A percentile compares a stretch with the other conserved stretches of the same genome.
Conservation (phyloP, 768 basidiomycete genomes). For the Trametes coccinea region DNA sequence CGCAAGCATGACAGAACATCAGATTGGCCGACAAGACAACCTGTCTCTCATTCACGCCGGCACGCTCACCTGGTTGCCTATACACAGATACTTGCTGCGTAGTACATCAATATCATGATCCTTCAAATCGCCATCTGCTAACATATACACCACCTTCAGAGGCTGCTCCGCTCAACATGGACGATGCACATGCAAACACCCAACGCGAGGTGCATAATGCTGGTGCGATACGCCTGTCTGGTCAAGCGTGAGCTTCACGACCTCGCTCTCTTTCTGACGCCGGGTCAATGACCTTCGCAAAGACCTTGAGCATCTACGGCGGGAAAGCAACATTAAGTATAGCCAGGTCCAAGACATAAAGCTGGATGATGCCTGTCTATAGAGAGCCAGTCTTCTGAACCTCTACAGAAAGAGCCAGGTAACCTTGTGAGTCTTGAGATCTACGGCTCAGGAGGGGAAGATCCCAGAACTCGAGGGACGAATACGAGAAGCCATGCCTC, state of each 20-base stretch:
- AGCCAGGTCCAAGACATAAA: constrained; percentile 56
- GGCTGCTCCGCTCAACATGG: constrained; percentile 53
- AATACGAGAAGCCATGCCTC: constrained; percentile 72
- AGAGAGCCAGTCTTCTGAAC: constrained; percentile 65
- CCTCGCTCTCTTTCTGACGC: constrained; percentile 35
- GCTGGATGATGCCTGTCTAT: constrained; percentile 63
- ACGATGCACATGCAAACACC: constrained; percentile 60
- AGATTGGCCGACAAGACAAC: too few relatives aligned
- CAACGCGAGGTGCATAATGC: constrained; percentile 58
- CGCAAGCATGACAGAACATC: too few relatives aligned
- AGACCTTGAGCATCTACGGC: constrained; percentile 58
- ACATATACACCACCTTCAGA: constrained; percentile 39
- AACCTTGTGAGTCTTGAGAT: constrained; percentile 43
- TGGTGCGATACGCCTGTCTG: constrained; percentile 59
- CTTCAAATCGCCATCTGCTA: constrained; percentile 22
- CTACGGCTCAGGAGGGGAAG: constrained; percentile 51
- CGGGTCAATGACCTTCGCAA: constrained; percentile 42
- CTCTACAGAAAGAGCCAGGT: constrained; percentile 47
- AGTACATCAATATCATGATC: too few relatives aligned
- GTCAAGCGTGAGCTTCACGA: constrained; percentile 37
- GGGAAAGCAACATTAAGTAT: constrained; percentile 52
- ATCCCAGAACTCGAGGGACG: constrained; percentile 58
- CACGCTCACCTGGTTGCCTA: too few relatives aligned
- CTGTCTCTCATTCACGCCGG: too few relatives aligned
- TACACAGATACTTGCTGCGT: too few relatives aligned